phyloP scores from a whole-genome alignment of 169 alveolate species.

The Plasmodium blacklocki region DNA sequence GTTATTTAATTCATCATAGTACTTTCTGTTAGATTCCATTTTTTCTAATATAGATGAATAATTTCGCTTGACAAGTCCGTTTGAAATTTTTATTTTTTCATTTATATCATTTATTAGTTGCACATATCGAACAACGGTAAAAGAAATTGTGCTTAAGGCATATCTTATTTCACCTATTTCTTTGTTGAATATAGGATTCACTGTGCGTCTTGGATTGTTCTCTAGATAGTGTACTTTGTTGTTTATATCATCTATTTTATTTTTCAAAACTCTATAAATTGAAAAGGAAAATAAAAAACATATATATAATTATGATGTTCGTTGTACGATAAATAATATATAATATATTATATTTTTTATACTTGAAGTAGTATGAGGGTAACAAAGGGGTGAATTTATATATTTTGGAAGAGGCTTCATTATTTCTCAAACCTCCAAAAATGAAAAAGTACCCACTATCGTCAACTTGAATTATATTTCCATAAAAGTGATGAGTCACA shows the following conservation, averaged over 20 bases:
- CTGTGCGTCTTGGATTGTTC: conserved; percentile 2
- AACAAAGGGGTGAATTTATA: conserved; percentile 62
- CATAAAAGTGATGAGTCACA: conserved; percentile 63
- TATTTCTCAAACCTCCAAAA: conserved; percentile 72
- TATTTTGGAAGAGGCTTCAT: conserved; percentile 28
- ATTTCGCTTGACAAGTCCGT: conserved; percentile 19
- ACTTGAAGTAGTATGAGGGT: conserved; percentile 23
- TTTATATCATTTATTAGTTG: conserved; percentile 58
- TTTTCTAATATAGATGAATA: conserved; percentile 17
- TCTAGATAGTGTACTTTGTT: conserved; percentile 15
- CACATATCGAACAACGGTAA: conserved; percentile 35
- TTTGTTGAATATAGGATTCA: conserved; percentile 24
- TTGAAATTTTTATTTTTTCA: conserved; percentile 73
- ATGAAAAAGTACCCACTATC: conserved; percentile 64
- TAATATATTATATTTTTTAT: conserved; percentile 11
- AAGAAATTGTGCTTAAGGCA: conserved; percentile 23
- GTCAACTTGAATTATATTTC: conserved; percentile 50
- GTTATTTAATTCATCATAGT: conserved; percentile 5
- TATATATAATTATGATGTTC: not conserved
- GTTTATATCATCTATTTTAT: conserved; percentile 25
- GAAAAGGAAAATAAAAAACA: conserved; percentile 7
- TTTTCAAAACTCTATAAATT: conserved; percentile 4
- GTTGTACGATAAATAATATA: not conserved
- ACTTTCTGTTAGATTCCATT: conserved; percentile 12
- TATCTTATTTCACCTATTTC: conserved; percentile 47